A percentile compares a stretch with the other conserved stretches of the same genome.
phyloP scores from a whole-genome alignment of 257 asterid genomes.

The Nicotiana obtusifolia region DNA sequence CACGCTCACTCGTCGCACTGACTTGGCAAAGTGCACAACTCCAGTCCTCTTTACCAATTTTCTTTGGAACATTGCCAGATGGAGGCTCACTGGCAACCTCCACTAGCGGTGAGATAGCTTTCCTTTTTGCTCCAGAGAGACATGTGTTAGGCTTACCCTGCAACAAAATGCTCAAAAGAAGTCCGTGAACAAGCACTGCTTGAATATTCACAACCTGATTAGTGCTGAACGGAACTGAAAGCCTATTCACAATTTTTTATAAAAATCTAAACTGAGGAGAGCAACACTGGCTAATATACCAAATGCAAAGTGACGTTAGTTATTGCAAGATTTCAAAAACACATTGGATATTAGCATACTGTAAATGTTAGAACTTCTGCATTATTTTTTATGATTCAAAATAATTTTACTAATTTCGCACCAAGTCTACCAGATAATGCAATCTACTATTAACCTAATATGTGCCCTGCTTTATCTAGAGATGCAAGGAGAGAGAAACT shows the following conservation, averaged over 20 bases:
- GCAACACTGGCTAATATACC: not conserved
- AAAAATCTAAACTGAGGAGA: not conserved
- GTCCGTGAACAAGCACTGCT: slow-evolving; percentile 5
- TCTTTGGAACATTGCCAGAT: slow-evolving; percentile 14
- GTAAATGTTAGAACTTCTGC: not conserved
- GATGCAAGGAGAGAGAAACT: not conserved
- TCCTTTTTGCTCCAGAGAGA: slow-evolving; percentile 37
- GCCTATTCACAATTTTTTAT: not conserved
- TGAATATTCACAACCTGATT: not conserved
- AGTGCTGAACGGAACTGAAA: not conserved
- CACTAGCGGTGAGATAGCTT: slow-evolving; percentile 19
- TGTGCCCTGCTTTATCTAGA: not conserved
- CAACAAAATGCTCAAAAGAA: slow-evolving; percentile 24
- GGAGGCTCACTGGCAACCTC: slow-evolving; percentile 12
- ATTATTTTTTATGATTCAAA: no score
- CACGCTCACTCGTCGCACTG: slow-evolving; percentile 27
- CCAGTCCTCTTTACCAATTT: slow-evolving; percentile 37
- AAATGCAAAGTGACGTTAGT: not conserved
- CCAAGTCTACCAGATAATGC: not conserved
- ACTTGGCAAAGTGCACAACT: slow-evolving; percentile 54
- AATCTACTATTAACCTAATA: not conserved
- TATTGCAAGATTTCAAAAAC: not conserved
- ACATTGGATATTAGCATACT: not conserved
- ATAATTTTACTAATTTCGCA: not conserved
- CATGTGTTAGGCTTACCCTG: slow-evolving; percentile 35